Evolutionary conservation across 441 rosid genomes (phyloP).

Genomic region (Eutrema salsugineum): DNA sequence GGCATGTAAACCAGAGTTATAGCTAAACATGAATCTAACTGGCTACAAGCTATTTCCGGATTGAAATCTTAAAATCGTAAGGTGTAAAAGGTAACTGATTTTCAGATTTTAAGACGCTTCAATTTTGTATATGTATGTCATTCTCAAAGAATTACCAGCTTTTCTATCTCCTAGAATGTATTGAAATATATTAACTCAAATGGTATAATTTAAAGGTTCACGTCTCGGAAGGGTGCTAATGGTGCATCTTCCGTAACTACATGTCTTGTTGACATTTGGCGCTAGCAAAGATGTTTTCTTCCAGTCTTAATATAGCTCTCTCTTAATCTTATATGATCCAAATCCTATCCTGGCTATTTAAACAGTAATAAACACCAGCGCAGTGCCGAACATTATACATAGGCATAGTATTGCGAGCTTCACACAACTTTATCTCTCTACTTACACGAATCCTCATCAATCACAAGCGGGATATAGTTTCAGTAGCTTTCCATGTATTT

Average conservation of each 20-base stretch:
- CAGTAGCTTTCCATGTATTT: constrained; percentile 15
- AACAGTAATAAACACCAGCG: background rate
- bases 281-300: background rate
- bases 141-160: background rate
- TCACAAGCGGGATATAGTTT: constrained; percentile 1
- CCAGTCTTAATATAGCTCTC: background rate
- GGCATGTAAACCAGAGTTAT: background rate
- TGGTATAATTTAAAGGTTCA: background rate
- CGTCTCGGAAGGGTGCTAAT: background rate
- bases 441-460: constrained; percentile 3
- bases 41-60: background rate
- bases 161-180: background rate
- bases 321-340: constrained; percentile 1
- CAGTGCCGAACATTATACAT: background rate
- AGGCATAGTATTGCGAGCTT: background rate
- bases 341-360: background rate
- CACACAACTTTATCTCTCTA: constrained; percentile 4
- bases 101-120: background rate
- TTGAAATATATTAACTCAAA: background rate
- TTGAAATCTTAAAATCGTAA: background rate
- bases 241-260: background rate
- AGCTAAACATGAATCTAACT: background rate
- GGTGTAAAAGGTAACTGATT: background rate
- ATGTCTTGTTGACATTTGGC: background rate
- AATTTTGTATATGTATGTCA: background rate